Evolutionary conservation across 495 filamentous ascomycete species (phyloP), one percentile per base, ranked within the genome.

Genomic region (Neurospora intermedia): DNA sequence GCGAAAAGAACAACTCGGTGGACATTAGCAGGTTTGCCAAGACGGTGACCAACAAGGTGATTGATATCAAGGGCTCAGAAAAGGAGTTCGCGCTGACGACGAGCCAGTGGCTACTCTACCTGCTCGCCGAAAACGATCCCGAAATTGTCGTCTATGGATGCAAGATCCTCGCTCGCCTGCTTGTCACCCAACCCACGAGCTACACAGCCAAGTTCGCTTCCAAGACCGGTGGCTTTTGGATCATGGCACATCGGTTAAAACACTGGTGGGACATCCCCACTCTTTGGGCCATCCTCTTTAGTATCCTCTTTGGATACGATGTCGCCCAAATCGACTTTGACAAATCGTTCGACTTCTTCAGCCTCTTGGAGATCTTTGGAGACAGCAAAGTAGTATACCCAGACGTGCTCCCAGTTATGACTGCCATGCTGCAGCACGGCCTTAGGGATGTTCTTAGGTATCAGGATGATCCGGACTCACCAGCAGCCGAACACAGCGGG

Each of bases 41-140:
- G 82, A 96, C 94, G 2, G 95, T 98, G 4, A 98, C 96, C 39
- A 97, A 95, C 75, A 98, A 97, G 89, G 94, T 96, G 85, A 78
- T 88, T 83, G 72, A 74, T 70, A 54, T 70, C 31, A 72, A 73
- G 71, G 74, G 69, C 69, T 76, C 70, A 70, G 70, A 45, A 72
- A 43, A 74, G 35, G 70, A 75, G 69, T 77, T 74, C 69, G 75
- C 81, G 77, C 84, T 88, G 80, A 88, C 79, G 71, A 77, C 76
- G 72, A 70, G 74, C 43, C 76, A 97, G 93, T 98, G 96, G 96
- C 88, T 98, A 72, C 85, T 99, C 27, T 96, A 97, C 82, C 89
- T 99, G 39, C 88, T 98, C 69, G 93, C 92, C 39, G 94, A 97
- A 77, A 89, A 92, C 75, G 91, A 97, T 73, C 88, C 92, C 4